Percentiles rank a stretch among this genome's conserved stretches.
Conservation (phyloP, 2,329 filamentous ascomycete species). For the Aspergillus tanneri region DNA sequence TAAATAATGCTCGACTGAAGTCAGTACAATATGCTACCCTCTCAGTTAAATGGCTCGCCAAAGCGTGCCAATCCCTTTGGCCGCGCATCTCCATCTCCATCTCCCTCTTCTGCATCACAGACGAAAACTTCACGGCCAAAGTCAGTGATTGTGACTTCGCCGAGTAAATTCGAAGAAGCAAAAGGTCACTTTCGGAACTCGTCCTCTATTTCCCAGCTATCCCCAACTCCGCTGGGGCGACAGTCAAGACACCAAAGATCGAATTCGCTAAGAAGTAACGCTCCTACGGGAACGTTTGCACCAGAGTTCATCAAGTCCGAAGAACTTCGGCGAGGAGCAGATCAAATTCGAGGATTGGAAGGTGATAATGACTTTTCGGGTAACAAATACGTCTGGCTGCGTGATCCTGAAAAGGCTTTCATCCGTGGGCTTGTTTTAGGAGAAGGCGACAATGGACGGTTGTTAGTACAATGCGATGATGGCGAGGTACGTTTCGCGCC, state of each 20-base stretch:
- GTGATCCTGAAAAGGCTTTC: conserved; percentile 82
- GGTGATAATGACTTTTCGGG: conserved; percentile 99
- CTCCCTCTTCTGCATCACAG: conserved; percentile 62
- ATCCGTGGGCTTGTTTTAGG: conserved; percentile 90
- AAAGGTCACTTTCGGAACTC: conserved; percentile 66
- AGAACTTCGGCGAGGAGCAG: conserved; percentile 62
- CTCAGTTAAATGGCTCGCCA: conserved; percentile 62
- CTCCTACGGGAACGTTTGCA: conserved; percentile 79
- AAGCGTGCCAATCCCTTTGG: conserved; percentile 80
- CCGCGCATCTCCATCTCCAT: conserved; percentile 56
- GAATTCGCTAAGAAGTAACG: conserved; percentile 65
- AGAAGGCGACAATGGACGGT: conserved; percentile 65
- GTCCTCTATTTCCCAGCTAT: conserved; percentile 60
- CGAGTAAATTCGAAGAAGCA: conserved; percentile 43
- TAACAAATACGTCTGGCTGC: conserved; percentile 97
- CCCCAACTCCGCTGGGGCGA: conserved; percentile 46
- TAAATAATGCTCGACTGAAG: conserved; percentile 33
- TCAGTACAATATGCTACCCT: conserved; percentile 50
- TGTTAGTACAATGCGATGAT: conserved; percentile 91
- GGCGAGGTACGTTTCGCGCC: conserved; percentile 64
- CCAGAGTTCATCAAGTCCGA: conserved; percentile 94
- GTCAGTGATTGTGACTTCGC: conserved; percentile 70
- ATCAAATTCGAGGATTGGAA: conserved; percentile 71
- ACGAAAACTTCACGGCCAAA: conserved; percentile 59
- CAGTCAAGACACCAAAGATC: conserved; percentile 48